phyloP scores from a whole-genome alignment of 352 stramenopile genomes.

The Phytophthora pluvialis region DNA sequence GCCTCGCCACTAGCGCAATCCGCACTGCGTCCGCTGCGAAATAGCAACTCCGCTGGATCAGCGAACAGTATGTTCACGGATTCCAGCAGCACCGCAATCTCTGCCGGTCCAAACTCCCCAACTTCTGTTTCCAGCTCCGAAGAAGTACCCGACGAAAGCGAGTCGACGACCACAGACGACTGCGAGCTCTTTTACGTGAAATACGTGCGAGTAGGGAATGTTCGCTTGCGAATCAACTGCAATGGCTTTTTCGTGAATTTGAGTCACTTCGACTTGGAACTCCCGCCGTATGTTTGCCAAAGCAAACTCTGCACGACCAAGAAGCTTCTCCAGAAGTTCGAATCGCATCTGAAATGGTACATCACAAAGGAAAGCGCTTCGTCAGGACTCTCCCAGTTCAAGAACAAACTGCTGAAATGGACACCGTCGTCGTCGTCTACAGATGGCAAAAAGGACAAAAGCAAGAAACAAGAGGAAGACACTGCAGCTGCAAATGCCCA shows the following conservation, averaged over 20 bases:
- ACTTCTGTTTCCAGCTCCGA: slow-evolving; percentile 17
- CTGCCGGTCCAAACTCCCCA: slow-evolving; percentile 18
- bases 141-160: slow-evolving; percentile 51
- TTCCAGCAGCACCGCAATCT: slow-evolving; percentile 10
- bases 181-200: slow-evolving; percentile 89
- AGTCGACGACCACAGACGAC: slow-evolving; percentile 51
- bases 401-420: slow-evolving; percentile 88
- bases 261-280: slow-evolving; percentile 77
- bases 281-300: slow-evolving; percentile 82
- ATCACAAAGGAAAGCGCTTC: slow-evolving; percentile 85
- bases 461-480: slow-evolving; percentile 64
- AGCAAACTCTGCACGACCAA: slow-evolving; percentile 85
- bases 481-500: slow-evolving; percentile 66
- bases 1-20: slow-evolving; percentile 11
- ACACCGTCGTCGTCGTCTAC: slow-evolving; percentile 46
- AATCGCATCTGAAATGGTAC: slow-evolving; percentile 84
- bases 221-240: slow-evolving; percentile 83
- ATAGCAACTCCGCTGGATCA: slow-evolving; percentile 28
- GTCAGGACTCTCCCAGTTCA: slow-evolving; percentile 84
- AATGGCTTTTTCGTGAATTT: slow-evolving; percentile 89
- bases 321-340: slow-evolving; percentile 84
- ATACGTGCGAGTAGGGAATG: slow-evolving; percentile 82
- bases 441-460: slow-evolving; percentile 70
- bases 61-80: slow-evolving; percentile 23
- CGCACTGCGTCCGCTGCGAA: slow-evolving; percentile 20